A percentile compares a stretch with the other conserved stretches of the same genome.
Conservation (phyloP, 1,284 basidiomycete species). For the Peniophora sp. region DNA sequence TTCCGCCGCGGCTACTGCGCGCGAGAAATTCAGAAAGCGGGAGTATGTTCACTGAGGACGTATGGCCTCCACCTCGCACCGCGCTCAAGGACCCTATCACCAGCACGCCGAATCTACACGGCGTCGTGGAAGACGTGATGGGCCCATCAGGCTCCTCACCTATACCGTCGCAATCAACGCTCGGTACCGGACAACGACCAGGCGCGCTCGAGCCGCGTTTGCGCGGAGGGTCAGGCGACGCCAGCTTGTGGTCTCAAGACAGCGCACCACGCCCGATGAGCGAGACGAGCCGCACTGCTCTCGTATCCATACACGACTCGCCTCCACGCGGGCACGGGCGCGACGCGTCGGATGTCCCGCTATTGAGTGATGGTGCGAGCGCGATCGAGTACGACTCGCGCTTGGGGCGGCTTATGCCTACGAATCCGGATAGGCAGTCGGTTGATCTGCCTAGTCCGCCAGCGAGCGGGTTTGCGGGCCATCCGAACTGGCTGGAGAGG, state of each 20-base stretch:
- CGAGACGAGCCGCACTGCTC: neutral
- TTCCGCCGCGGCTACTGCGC: conserved; percentile 28
- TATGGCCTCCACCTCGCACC: conserved; percentile 39
- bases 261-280: too few relatives aligned
- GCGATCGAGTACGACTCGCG: conserved; percentile 2
- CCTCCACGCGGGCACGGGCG: neutral
- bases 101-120: conserved; percentile 26
- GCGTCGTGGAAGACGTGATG: conserved; percentile 48
- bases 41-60: conserved; percentile 41
- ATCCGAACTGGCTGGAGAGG: conserved; percentile 7
- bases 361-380: conserved; percentile 12
- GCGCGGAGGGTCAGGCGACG: conserved; percentile 1
- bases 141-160: conserved; percentile 22
- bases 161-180: neutral
- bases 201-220: neutral
- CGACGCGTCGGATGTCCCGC: conserved; percentile 6
- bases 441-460: conserved; percentile 12
- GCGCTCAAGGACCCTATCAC: conserved; percentile 38
- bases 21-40: conserved; percentile 35
- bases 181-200: neutral
- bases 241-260: too few relatives aligned
- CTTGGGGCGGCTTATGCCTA: conserved; percentile 14
- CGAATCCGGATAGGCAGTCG: conserved; percentile 18
- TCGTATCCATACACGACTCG: neutral
- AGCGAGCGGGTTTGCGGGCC: neutral